A percentile compares a stretch with the other conserved stretches of the same genome.
Conservation (phyloP, 2,329 filamentous ascomycete genomes). For the Laburnicola sp. region DNA sequence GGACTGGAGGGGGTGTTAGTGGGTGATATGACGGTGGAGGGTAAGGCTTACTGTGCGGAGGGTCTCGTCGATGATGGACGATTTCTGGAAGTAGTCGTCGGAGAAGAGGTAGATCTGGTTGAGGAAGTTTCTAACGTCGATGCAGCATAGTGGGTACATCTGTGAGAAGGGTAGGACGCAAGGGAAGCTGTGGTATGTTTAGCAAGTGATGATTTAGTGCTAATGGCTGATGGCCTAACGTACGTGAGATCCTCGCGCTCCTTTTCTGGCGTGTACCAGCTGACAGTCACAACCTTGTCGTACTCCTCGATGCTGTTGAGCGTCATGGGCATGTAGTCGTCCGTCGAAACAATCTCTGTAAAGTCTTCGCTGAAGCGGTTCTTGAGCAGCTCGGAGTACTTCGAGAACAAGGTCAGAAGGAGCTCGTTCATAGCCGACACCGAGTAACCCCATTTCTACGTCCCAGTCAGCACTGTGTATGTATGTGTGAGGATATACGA, state of each 20-base stretch:
- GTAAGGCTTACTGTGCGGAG: constrained; percentile 60
- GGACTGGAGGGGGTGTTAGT: constrained; percentile 47
- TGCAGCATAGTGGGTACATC: constrained; percentile 98
- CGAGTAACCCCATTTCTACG: constrained; percentile 83
- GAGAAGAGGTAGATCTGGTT: constrained; percentile 99
- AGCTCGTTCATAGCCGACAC: constrained; percentile 80
- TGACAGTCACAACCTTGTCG: constrained; percentile 92
- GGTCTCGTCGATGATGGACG: constrained; percentile 86
- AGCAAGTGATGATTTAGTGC: constrained; percentile 12
- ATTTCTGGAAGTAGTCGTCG: constrained; percentile 92
- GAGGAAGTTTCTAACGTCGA: constrained; percentile 95
- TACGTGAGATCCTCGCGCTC: constrained; percentile 73
- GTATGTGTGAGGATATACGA: constrained; percentile 30
- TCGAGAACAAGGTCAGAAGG: constrained; percentile 85
- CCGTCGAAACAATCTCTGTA: constrained; percentile 84
- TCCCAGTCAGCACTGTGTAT: constrained; percentile 11
- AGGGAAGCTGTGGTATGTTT: constrained; percentile 68
- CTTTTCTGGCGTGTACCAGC: constrained; percentile 90
- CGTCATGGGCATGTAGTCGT: constrained; percentile 99
- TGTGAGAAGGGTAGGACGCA: constrained; percentile 97
- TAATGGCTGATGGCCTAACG: constrained; percentile 33
- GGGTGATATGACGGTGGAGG: too few relatives aligned
- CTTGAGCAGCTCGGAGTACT: constrained; percentile 90
- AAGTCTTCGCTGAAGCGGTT: constrained; percentile 93
- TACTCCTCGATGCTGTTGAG: constrained; percentile 90